phyloP scores from a whole-genome alignment of 148 eudicot genomes.

The Euryodendron excelsum region DNA sequence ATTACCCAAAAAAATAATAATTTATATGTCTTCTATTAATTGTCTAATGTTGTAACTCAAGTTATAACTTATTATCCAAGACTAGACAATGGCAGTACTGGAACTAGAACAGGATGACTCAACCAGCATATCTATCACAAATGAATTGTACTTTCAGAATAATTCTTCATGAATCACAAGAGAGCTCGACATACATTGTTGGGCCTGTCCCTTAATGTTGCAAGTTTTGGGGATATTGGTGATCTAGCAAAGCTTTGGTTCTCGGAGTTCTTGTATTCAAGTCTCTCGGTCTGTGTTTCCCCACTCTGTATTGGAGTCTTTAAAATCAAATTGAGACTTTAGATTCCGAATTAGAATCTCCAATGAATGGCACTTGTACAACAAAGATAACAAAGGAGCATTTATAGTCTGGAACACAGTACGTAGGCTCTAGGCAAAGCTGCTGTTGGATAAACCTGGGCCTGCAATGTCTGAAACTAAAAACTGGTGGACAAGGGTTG shows the following conservation, averaged over 20 bases:
- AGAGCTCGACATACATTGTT: too few relatives aligned
- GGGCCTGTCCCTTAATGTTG: not conserved
- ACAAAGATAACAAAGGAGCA: not conserved
- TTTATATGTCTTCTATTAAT: not conserved
- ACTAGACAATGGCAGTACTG: not conserved
- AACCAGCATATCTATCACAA: too few relatives aligned
- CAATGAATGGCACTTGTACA: not conserved
- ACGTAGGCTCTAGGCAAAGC: not conserved
- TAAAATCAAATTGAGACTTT: not conserved
- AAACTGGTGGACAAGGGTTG: not conserved
- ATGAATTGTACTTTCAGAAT: not conserved
- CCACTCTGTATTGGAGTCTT: not conserved
- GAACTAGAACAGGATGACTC: not conserved
- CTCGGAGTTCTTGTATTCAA: not conserved
- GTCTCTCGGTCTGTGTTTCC: not conserved
- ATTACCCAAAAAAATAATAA: not conserved
- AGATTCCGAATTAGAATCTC: not conserved
- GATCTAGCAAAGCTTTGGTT: not conserved
- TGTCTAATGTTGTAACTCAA: not conserved
- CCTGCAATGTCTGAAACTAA: not conserved
- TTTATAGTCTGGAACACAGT: not conserved
- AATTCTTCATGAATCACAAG: not conserved
- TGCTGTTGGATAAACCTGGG: not conserved
- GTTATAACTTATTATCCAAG: not conserved
- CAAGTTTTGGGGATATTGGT: not conserved